Base-by-base conservation (phyloP, 2,329 filamentous ascomycete genomes). In the Monosporascus sp. region DNA sequence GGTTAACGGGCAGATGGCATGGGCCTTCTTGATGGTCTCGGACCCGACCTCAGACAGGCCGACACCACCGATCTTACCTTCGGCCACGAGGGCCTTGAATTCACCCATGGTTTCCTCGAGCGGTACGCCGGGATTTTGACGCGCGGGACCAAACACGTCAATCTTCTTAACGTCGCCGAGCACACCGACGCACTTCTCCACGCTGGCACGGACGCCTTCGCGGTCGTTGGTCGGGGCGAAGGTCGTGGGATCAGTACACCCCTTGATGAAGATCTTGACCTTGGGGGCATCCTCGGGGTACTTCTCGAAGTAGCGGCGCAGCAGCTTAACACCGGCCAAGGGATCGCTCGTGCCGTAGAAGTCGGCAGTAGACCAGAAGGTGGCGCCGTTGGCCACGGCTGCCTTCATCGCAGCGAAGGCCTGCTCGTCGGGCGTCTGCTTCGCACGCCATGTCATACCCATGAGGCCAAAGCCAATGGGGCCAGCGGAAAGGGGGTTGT, bases 1-100 rank as follows among this genome's bases (percentile, higher is more conserved):
- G 1, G 74, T 73, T 48, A 86, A 78, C 18, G 79, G 80, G 57
- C 78, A 75, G 43, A 83, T 74, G 50, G 76, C 75, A 47, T 75
- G 71, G 26, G 75, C 78, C 52, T 73, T 72, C 46, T 75, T 57
- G 40, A 72, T 67, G 0, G 69, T 71, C 7, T 58, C 54, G 3
- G 69, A 69, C 3, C 65, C 60, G 9, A 63, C 65, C 48, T 73
- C 72, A 11, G 58, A 64, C 8, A 74, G 49, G 2, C 68, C 68
- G 7, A 72, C 43, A 35, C 50, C 54, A 7, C 58, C 58, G 41
- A 63, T 60, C 48, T 69, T 70, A 15, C 70, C 70, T 9, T 58
- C 60, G 7, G 67, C 62, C 24, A 71, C 59, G 44, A 65, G 64
- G 20, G 65, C 57, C 40, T 56, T 62, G 8, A 71, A 53, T 2